Evolutionary conservation across 148 eudicot species (phyloP).

Genomic region (Chenopodium suecicum): DNA sequence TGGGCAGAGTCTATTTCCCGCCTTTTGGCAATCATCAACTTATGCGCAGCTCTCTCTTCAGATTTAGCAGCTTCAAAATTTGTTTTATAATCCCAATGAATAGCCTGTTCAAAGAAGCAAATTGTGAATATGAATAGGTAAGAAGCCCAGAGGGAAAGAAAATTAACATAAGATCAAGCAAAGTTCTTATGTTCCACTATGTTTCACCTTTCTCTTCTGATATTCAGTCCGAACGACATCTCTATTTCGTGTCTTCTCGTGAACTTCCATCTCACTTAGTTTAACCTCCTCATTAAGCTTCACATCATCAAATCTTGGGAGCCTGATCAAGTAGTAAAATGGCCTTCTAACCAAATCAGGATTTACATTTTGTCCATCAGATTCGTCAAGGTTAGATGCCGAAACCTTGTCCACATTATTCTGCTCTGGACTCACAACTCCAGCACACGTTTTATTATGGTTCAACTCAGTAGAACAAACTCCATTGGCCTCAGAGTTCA

Average conservation of each 20-base stretch:
- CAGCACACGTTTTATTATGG: slow-evolving; percentile 26
- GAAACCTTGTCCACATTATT: slow-evolving; percentile 29
- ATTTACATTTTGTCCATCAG: slow-evolving; percentile 34
- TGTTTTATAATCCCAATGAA: slow-evolving; percentile 33
- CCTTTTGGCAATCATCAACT: slow-evolving; percentile 50
- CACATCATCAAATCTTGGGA: slow-evolving; percentile 74
- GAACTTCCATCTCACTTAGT: slow-evolving; percentile 47
- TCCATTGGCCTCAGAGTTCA: slow-evolving; percentile 21
- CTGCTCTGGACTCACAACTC: slow-evolving; percentile 28
- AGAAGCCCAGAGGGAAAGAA: background rate
- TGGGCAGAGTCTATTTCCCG: slow-evolving; percentile 73
- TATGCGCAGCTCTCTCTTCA: slow-evolving; percentile 60
- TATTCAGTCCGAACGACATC: slow-evolving; percentile 54
- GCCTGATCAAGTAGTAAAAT: slow-evolving; percentile 64
- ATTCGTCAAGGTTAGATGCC: slow-evolving; percentile 35
- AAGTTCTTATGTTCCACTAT: background rate
- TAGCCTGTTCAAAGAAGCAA: slow-evolving; percentile 46
- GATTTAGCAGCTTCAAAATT: slow-evolving; percentile 45
- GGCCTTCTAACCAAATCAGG: slow-evolving; percentile 49
- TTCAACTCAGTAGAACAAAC: background rate
- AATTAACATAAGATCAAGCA: background rate
- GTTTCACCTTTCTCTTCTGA: slow-evolving; percentile 49
- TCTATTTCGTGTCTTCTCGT: slow-evolving; percentile 58
- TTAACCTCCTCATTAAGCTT: slow-evolving; percentile 55
- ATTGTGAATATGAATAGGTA: slow-evolving; percentile 4